These are phyloP conservation scores for Agaricus subrufescens DNA, from an alignment of 768 basidiomycete species.

Conservation along the genomic window DNA sequence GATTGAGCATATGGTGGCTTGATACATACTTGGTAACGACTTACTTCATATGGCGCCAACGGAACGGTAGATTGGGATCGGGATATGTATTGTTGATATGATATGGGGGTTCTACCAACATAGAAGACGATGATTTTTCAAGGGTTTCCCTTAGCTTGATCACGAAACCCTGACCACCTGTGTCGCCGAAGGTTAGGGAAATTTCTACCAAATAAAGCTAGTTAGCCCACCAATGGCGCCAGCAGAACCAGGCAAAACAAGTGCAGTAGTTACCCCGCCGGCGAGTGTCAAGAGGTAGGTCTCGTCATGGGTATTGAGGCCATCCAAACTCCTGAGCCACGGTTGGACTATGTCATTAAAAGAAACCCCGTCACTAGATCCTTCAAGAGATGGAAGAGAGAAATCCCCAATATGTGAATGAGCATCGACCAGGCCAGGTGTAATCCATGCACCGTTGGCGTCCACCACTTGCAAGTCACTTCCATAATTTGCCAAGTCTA, in stretches of 20 bases:
- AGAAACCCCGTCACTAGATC: conserved; percentile 54
- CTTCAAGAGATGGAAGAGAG: conserved; percentile 46
- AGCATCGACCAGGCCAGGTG: conserved; percentile 67
- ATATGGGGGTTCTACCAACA: conserved; percentile 74
- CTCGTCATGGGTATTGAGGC: conserved; percentile 76
- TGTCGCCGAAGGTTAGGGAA: not conserved
- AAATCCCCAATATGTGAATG: conserved; percentile 65
- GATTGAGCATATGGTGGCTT: not conserved
- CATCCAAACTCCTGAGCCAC: conserved; percentile 75
- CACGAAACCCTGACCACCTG: conserved; percentile 70
- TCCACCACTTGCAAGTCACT: conserved; percentile 49
- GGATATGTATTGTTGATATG: conserved; percentile 47
- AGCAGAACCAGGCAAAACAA: conserved; percentile 72
- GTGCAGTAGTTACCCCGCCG: conserved; percentile 75
- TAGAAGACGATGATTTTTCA: conserved; percentile 66
- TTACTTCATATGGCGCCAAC: conserved; percentile 79
- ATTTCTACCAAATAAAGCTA: not conserved
- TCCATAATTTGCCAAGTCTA: conserved; percentile 20
- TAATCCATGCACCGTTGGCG: conserved; percentile 69
- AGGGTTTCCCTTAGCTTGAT: conserved; percentile 74
- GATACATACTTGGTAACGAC: conserved; percentile 11
- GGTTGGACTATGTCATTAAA: conserved; percentile 39
- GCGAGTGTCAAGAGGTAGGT: conserved; percentile 65
- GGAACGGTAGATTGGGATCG: conserved; percentile 39
- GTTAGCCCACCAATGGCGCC: conserved; percentile 50